These are phyloP conservation scores for Saururus chinensis DNA, from an alignment of 164 flowering plant species.

Conservation along the genomic window DNA sequence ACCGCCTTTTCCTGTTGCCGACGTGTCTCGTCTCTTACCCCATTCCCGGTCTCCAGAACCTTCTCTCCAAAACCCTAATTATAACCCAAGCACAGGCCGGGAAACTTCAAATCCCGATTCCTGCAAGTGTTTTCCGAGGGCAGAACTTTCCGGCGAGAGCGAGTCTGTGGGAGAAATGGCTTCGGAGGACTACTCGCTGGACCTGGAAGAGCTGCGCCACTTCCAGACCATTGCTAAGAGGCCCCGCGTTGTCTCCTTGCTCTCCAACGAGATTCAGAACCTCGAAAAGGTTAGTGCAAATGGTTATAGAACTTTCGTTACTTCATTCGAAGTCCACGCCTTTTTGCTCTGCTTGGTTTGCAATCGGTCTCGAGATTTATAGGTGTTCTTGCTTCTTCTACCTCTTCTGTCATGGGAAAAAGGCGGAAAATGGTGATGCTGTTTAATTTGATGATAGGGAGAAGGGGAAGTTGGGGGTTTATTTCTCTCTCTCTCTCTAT, in stretches of 20 bases:
- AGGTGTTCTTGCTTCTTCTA: not conserved
- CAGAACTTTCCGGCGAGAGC: too few species aligned
- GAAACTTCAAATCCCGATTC: too few species aligned
- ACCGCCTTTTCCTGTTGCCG: conserved; percentile 2
- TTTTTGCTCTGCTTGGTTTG: not conserved
- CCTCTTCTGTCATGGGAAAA: not conserved
- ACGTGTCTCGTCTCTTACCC: too few species aligned
- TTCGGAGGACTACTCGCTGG: conserved; percentile 15
- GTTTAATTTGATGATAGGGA: too few species aligned
- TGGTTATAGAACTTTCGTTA: too few species aligned
- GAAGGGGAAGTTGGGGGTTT: too few species aligned
- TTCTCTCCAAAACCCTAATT: conserved; percentile 1
- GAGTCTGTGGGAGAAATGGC: not conserved
- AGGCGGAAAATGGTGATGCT: too few species aligned
- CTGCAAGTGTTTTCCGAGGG: too few species aligned
- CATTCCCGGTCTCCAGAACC: not conserved
- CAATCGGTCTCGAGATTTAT: too few species aligned
- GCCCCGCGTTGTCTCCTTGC: conserved; percentile 53
- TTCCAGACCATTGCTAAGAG: conserved; percentile 75
- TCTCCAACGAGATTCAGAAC: conserved; percentile 50
- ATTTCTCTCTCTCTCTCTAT: too few species aligned
- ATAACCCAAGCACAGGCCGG: not conserved
- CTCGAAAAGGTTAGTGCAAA: conserved; percentile 46
- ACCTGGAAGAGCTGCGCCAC: conserved; percentile 72
- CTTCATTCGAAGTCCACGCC: too few species aligned